Base-by-base conservation (phyloP, 2,329 filamentous ascomycete genomes). In the Fusarium chuoi region DNA sequence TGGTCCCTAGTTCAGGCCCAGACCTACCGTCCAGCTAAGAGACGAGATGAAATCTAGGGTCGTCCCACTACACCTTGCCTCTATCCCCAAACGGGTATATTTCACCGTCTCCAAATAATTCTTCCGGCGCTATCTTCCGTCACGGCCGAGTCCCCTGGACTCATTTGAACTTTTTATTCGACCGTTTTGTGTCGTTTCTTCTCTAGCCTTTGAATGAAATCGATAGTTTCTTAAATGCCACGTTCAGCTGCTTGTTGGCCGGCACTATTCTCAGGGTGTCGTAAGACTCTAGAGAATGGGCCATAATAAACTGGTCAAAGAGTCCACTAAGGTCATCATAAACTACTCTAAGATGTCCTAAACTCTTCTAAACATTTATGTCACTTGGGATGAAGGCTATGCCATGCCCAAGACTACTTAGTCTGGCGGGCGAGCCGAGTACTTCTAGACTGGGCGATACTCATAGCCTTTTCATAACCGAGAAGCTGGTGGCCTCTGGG, bases 51-150 rank as follows among this genome's bases (percentile, higher is more conserved):
- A 48, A 57, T 48, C 30, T 20, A 57, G 55, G 55, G 39, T n/a
- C 30, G 20, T 56, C 38, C 52, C 52, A 44, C 38, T 56, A 20
- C 22, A 42, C 8, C 12, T 17, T 33, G 17, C 15, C 26, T 56
- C 38, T 45, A 44, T 35, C 3, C 41, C 55, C 17, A 11, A 68
- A 62, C 1, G 18, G 48, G 42, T 28, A 62, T 38, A 55, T 39
- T 68, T 68, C 22, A 48, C 65, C 65, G 65, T 49, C 20, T 7
- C 28, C 13, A 28, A 20, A 26, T 18, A 55, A 35, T 62, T 68
- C 26, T n/a, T 68, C 63, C 65, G 65, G 64, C 44, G 48, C 65
- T 62, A 68, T 49, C 6, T 24, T 44, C 41, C 6, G 35, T n/a
- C 46, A 42, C 46, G 54, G 36, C 63, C 45, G 46, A 68, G 35